phyloP scores from a whole-genome alignment of 768 basidiomycete species.

The Leucosporidium yakuticum region DNA sequence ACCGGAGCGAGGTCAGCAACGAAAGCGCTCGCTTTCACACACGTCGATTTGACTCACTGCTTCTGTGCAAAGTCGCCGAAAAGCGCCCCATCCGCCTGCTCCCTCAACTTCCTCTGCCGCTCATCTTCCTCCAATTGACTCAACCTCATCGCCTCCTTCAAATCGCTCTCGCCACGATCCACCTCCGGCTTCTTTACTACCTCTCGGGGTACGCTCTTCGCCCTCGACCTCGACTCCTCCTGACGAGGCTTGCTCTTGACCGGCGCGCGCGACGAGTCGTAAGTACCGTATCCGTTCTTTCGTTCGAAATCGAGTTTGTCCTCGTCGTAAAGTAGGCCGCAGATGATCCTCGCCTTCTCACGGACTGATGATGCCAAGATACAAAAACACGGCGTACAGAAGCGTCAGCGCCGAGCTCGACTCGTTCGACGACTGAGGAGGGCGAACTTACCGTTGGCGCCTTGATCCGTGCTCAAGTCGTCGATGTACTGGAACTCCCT shows the following conservation, averaged over 20 bases:
- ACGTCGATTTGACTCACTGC: too few species aligned
- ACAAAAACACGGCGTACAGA: too few species aligned
- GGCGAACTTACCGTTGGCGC: constrained; percentile 59
- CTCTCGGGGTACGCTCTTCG: too few species aligned
- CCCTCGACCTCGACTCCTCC: too few species aligned
- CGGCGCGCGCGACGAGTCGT: too few species aligned
- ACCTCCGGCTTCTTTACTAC: constrained; percentile 46
- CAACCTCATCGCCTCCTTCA: constrained; percentile 6
- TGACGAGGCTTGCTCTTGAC: too few species aligned
- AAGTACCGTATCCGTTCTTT: too few species aligned
- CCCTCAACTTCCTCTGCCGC: constrained; percentile 49
- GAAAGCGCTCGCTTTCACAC: too few species aligned
- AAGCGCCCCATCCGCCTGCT: too few species aligned
- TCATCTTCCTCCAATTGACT: constrained; percentile 68
- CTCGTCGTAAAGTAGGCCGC: constrained; percentile 50
- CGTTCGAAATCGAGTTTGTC: too few species aligned
- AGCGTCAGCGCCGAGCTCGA: neutral
- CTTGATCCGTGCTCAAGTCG: constrained; percentile 90
- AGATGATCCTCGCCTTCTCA: constrained; percentile 94
- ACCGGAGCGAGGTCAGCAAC: constrained; percentile 47
- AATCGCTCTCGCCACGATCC: constrained; percentile 16
- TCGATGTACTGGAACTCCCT: constrained; percentile 96
- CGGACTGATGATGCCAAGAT: too few species aligned
- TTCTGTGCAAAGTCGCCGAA: too few species aligned
- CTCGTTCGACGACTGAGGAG: neutral